A percentile compares a stretch with the other conserved stretches of the same genome.
These are phyloP conservation scores for Irpex rosettiformis DNA, from an alignment of 1,284 basidiomycete genomes.

Conservation along the genomic window DNA sequence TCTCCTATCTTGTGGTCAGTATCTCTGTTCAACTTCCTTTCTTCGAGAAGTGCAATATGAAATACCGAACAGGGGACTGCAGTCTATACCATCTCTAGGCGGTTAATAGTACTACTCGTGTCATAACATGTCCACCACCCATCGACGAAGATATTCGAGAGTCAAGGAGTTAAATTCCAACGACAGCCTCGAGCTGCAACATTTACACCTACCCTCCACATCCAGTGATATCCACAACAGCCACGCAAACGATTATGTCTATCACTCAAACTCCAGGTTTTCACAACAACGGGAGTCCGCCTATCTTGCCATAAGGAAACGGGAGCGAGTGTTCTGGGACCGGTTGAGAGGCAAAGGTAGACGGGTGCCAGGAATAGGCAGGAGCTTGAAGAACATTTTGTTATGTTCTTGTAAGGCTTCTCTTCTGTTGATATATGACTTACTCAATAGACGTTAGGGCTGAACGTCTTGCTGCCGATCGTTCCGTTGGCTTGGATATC, in stretches of 20 bases:
- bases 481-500: slow-evolving; percentile 63
- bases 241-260: background rate
- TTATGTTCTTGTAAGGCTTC: slow-evolving; percentile 49
- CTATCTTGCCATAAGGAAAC: background rate
- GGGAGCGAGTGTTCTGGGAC: slow-evolving; percentile 35
- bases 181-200: background rate
- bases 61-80: background rate
- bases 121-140: background rate
- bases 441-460: slow-evolving; percentile 6
- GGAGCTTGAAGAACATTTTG: slow-evolving; percentile 44
- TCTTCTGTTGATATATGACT: background rate
- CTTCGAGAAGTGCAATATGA: background rate
- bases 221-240: background rate
- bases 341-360: slow-evolving; percentile 51
- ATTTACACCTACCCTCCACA: background rate
- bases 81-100: background rate
- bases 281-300: background rate
- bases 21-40: background rate
- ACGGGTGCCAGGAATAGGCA: slow-evolving; percentile 37
- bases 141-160: background rate
- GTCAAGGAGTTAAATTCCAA: background rate
- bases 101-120: background rate
- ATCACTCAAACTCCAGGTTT: background rate
- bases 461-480: slow-evolving; percentile 54
- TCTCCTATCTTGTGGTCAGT: background rate